phyloP scores from a whole-genome alignment of 345 rosid species.

The Psidium guajava region DNA sequence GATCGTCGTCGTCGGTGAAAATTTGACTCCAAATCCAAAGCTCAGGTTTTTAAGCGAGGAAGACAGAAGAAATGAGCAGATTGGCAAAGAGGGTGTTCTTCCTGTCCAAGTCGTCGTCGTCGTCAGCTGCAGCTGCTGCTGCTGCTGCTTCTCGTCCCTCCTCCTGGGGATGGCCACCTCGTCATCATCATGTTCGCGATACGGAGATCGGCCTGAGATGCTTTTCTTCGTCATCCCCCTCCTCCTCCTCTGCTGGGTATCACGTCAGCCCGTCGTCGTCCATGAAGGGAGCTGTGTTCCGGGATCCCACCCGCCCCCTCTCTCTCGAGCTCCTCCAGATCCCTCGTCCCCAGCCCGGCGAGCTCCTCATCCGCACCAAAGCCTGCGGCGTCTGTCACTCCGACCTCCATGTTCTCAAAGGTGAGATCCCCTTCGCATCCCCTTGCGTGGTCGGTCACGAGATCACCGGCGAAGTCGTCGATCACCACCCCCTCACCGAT shows the following conservation, averaged over 20 bases:
- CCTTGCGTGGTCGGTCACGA: slow-evolving; percentile 96
- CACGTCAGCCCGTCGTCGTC: slow-evolving; percentile 66
- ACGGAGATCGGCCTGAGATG: neutral
- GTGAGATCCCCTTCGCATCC: slow-evolving; percentile 72
- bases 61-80: neutral
- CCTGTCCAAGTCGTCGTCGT: neutral
- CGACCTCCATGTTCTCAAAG: slow-evolving; percentile 96
- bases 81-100: neutral
- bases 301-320: slow-evolving; percentile 64
- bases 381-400: slow-evolving; percentile 98
- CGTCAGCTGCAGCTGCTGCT: neutral
- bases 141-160: neutral
- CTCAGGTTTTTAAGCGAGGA: neutral
- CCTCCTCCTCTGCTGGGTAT: slow-evolving; percentile 20
- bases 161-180: neutral
- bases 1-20: neutral
- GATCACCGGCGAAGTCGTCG: slow-evolving; percentile 94
- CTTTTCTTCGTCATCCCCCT: neutral
- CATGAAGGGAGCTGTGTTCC: slow-evolving; percentile 79
- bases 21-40: neutral
- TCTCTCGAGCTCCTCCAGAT: slow-evolving; percentile 77
- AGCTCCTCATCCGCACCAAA: slow-evolving; percentile 79
- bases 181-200: neutral
- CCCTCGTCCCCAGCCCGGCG: slow-evolving; percentile 78
- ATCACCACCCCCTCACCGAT: slow-evolving; percentile 73